phyloP scores from a whole-genome alignment of 2,329 filamentous ascomycete genomes.

The Monilinia fructicola region DNA sequence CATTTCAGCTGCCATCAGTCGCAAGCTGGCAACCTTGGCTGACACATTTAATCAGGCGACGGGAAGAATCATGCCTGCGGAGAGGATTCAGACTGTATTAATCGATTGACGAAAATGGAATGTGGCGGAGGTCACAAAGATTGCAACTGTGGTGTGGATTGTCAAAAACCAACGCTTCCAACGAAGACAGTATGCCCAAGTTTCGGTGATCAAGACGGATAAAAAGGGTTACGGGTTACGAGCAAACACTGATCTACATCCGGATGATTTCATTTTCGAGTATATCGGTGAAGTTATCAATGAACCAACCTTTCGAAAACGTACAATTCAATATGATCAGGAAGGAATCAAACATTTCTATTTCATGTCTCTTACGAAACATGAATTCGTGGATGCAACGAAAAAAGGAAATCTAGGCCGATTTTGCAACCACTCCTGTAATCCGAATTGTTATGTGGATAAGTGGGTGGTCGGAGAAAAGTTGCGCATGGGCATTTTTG shows the following conservation, averaged over 20 bases:
- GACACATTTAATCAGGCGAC: conserved; percentile 49
- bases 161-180: conserved; percentile 94
- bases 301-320: conserved; percentile 81
- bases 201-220: conserved; percentile 94
- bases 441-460: conserved; percentile 97
- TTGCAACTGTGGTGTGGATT: conserved; percentile 82
- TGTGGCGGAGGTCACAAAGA: conserved; percentile 66
- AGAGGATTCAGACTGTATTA: conserved; percentile 97
- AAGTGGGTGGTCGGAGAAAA: conserved; percentile 99
- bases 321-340: conserved; percentile 90
- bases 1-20: background rate
- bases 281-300: conserved; percentile 99
- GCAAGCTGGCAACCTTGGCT: conserved; percentile 33
- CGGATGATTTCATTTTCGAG: conserved; percentile 93
- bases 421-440: conserved; percentile 99
- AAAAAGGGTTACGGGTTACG: conserved; percentile 96
- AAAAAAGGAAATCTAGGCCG: conserved; percentile 94
- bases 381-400: conserved; percentile 95
- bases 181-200: conserved; percentile 81
- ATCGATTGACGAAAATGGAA: conserved; percentile 96
- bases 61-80: conserved; percentile 81
- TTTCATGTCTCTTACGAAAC: conserved; percentile 97
- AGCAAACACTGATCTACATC: conserved; percentile 70
- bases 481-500: conserved; percentile 98
- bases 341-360: conserved; percentile 99